Base-by-base conservation (phyloP, 306 rosid species). In the Pyrus betulifolia region DNA sequence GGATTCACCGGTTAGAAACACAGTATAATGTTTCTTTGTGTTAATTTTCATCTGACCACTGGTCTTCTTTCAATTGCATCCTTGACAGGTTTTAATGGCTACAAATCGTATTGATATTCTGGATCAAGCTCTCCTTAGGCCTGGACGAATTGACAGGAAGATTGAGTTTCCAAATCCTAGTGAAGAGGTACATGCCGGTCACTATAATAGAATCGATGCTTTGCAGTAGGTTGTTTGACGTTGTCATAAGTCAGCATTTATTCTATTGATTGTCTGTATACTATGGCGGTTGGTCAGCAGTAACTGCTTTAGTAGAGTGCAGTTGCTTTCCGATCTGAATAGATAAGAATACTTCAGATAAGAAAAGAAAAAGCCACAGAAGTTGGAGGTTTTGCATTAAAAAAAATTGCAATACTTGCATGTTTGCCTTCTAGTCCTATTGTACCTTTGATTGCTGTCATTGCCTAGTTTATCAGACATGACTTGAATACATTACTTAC, bases 111-210 rank as follows among this genome's bases (percentile, higher is more conserved):
- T 96, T 72, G 99, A 96, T 89, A 96, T 96, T 80, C 87, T 96
- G 65, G 99, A 96, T 86, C 99, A 96, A 88, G 99, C 98, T 11
- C 97, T 96, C 27, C 91, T 96, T 58, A 88, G 99, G 91, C 99
- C 99, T 33, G 98, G 99, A 65, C 87, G 99, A 67, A 96, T 96
- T 80, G 99, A 96, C 78, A 61, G 99, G 78, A 96, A 96, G 85
- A 96, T 96, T 72, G 99, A 96, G 69, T 96, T 96, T 78, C 99
- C 99, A 69, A 96, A 96, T 79, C 99, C 99, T 70, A 96, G 89
- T 69, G 99, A 60, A 76, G 99, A 92, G 86, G 98, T 93, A 75
- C 52, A n/a, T 30, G 19, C 57, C 12, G 11, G 49, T 33, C 18
- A 11, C 28, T 21, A 38, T 66, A 21, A 6, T 21, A 9, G 23